These are phyloP conservation scores for Debaryomyces prosopidis DNA, from an alignment of 805 yeast genomes.

Conservation along the genomic window DNA sequence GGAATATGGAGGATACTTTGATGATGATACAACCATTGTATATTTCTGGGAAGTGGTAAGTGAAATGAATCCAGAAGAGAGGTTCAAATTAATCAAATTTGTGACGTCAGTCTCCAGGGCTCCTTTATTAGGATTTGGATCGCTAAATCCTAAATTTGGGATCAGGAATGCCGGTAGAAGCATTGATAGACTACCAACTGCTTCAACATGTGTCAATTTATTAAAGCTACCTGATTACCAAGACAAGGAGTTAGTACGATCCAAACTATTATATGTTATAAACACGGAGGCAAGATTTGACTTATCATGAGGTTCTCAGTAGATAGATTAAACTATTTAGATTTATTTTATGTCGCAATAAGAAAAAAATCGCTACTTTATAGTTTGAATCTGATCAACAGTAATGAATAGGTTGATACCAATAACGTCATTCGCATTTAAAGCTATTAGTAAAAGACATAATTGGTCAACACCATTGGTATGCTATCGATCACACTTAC, in stretches of 20 bases:
- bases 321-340: conserved; percentile 4
- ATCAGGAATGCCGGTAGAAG: conserved; percentile 66
- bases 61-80: conserved; percentile 66
- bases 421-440: neutral
- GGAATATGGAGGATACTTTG: conserved; percentile 63
- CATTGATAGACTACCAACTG: conserved; percentile 71
- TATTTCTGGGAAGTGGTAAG: conserved; percentile 75
- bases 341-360: neutral
- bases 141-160: conserved; percentile 76
- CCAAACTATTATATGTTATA: conserved; percentile 76
- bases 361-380: too few relatives aligned
- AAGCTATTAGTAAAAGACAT: neutral
- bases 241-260: conserved; percentile 53
- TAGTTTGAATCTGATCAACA: neutral
- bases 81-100: conserved; percentile 71
- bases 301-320: conserved; percentile 46
- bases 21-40: conserved; percentile 55
- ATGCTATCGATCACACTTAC: neutral
- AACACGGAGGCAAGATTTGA: conserved; percentile 87
- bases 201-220: conserved; percentile 90
- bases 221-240: conserved; percentile 83
- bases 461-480: neutral
- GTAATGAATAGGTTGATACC: neutral
- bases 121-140: conserved; percentile 82
- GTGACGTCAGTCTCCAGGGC: conserved; percentile 92